Evolutionary conservation across 768 basidiomycete species (phyloP), one percentile per base, ranked within the genome.

Genomic region (Boletus patriciae): DNA sequence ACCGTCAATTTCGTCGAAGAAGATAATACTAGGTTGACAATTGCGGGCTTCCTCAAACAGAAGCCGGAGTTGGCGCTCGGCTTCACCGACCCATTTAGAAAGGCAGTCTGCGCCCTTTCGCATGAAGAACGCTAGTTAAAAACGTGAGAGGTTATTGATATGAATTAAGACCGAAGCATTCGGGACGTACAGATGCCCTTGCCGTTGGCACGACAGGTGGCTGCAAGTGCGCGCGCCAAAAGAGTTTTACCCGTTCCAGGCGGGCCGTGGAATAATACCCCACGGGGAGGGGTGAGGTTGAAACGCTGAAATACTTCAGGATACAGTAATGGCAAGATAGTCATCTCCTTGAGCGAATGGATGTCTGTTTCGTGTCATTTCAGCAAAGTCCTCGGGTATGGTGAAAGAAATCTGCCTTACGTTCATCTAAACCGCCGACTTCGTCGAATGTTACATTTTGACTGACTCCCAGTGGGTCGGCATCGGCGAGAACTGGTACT

Each of bases 1-100:
- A 61, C 96, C 97, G 68, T 99, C 97, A 63, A 99, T 98, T 75
- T 99, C 97, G 69, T 99, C 97, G 70, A 99, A 98, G 77, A 99
- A 99, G 68, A 99, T 98, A 73, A 98, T 98, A 61, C 88, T 90
- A 0, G 97, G 96, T 66, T 98, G 96, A 50, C 85, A 89, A 50
- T 87, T 86, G 47, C 86, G 83, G 1, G 97, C 97, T 77, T 98
- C 96, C 61, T 98, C 96, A 70, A 99, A 99, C 15, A 98, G 79
- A 40, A 98, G 80, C 1, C 97, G 85, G 3, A 99, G 80, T 70
- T 98, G 96, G 2, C 97, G 86, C 69, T 98, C 97, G 6, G 97
- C 96, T 75, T 99, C 97, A 50, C 97, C 97, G 13, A 99, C 97
- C 96, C 96, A 99, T 76, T 99, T 99, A 8, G 94, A 95, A 29